These are phyloP conservation scores for Aspergillus saccharolyticus DNA, from an alignment of 495 filamentous ascomycete genomes.

Conservation along the genomic window DNA sequence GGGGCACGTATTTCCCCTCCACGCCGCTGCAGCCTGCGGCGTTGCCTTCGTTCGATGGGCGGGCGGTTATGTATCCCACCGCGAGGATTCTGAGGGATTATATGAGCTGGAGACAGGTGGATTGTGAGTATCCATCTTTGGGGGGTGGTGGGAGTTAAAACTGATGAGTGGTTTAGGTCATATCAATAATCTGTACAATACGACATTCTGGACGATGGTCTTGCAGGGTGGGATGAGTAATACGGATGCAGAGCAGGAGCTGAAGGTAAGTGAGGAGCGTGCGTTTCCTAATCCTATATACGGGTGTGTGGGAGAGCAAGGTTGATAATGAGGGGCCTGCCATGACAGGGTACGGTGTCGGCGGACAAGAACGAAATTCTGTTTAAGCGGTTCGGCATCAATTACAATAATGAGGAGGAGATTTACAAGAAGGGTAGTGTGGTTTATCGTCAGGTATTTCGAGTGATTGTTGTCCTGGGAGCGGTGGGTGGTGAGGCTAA, in stretches of 20 bases:
- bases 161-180: constrained; percentile 53
- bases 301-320: constrained; percentile 9
- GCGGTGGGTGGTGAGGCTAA: not conserved
- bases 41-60: constrained; percentile 85
- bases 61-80: constrained; percentile 82
- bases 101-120: constrained; percentile 93
- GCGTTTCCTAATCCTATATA: too few species aligned
- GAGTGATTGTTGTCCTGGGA: not conserved
- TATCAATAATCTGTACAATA: constrained; percentile 98
- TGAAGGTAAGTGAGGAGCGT: constrained; percentile 48
- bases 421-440: constrained; percentile 93
- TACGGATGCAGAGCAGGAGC: constrained; percentile 70
- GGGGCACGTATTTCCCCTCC: constrained; percentile 68
- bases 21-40: constrained; percentile 59
- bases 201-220: constrained; percentile 89
- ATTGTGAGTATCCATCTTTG: constrained; percentile 57
- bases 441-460: constrained; percentile 68
- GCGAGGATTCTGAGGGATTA: constrained; percentile 81
- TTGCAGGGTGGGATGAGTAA: constrained; percentile 67
- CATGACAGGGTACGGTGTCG: constrained; percentile 67
- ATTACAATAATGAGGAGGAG: constrained; percentile 94
- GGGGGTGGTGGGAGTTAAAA: not conserved
- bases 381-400: constrained; percentile 82
- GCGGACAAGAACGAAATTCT: constrained; percentile 94
- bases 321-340: not conserved